These are phyloP conservation scores for Fusarium tuaranense DNA, from an alignment of 2,329 filamentous ascomycete genomes.

Conservation along the genomic window DNA sequence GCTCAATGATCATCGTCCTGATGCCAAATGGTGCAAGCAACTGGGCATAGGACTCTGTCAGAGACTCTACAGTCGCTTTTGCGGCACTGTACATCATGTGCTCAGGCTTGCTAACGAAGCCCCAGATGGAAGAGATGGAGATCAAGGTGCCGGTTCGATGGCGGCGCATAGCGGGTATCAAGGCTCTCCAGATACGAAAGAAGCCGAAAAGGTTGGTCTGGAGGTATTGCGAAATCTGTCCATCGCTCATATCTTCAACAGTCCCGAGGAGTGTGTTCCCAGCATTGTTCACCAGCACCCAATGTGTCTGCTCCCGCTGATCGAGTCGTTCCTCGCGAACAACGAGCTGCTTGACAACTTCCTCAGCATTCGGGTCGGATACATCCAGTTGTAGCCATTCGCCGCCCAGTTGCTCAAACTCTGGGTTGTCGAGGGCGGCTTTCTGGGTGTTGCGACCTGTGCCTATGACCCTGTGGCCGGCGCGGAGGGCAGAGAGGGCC, in stretches of 20 bases:
- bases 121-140: slow-evolving; percentile 15
- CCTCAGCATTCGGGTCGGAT: background rate
- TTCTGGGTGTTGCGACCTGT: slow-evolving; percentile 7
- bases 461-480: slow-evolving; percentile 13
- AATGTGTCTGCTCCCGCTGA: background rate
- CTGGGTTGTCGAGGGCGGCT: background rate
- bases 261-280: slow-evolving; percentile 2
- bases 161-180: slow-evolving; percentile 8
- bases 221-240: slow-evolving; percentile 2
- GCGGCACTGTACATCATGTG: slow-evolving; percentile 21
- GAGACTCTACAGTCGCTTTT: slow-evolving; percentile 6
- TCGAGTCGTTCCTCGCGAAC: background rate
- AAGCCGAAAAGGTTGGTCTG: slow-evolving; percentile 16
- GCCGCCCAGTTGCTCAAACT: background rate
- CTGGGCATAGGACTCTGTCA: slow-evolving; percentile 17
- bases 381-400: slow-evolving; percentile 6
- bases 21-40: slow-evolving; percentile 14
- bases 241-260: slow-evolving; percentile 20
- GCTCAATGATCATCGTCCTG: slow-evolving; percentile 18
- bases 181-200: slow-evolving; percentile 14
- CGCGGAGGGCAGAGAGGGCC: slow-evolving; percentile 15
- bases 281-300: slow-evolving; percentile 4
- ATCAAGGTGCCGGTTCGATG: background rate
- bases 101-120: slow-evolving; percentile 12
- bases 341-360: background rate